phyloP scores from a whole-genome alignment of 116 monocot genomes.

The Thalassia testudinum region DNA sequence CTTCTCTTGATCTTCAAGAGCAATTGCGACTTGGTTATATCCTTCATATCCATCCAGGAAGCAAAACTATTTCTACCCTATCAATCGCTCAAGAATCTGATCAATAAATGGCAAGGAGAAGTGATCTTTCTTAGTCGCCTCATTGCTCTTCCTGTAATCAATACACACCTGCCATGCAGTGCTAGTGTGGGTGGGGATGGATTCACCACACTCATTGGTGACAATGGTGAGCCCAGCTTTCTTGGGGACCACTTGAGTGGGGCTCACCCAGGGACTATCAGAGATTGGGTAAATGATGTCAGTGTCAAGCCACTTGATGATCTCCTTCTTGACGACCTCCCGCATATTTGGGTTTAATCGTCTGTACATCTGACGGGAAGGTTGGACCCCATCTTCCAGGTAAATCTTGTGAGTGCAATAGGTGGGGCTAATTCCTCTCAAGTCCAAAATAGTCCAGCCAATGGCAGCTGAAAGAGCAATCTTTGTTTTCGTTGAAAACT shows the following conservation, averaged over 20 bases:
- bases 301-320: neutral
- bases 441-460: no score
- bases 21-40: neutral
- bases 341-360: neutral
- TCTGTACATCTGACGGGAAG: no score
- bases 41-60: neutral
- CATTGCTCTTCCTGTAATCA: neutral
- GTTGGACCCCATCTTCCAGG: no score
- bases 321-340: neutral
- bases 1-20: neutral
- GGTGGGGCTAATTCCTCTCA: no score
- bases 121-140: neutral
- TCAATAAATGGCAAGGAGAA: neutral
- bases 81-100: neutral
- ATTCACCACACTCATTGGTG: neutral
- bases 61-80: neutral
- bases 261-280: neutral
- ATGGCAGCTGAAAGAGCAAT: no score
- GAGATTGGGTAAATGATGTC: neutral
- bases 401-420: no score
- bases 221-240: neutral
- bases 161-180: neutral
- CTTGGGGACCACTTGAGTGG: neutral
- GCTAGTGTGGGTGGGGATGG: neutral
- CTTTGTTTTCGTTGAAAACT: no score